These are phyloP conservation scores for Coemansia sp. DNA, from an alignment of 192 early-diverging fungal species.

Conservation along the genomic window DNA sequence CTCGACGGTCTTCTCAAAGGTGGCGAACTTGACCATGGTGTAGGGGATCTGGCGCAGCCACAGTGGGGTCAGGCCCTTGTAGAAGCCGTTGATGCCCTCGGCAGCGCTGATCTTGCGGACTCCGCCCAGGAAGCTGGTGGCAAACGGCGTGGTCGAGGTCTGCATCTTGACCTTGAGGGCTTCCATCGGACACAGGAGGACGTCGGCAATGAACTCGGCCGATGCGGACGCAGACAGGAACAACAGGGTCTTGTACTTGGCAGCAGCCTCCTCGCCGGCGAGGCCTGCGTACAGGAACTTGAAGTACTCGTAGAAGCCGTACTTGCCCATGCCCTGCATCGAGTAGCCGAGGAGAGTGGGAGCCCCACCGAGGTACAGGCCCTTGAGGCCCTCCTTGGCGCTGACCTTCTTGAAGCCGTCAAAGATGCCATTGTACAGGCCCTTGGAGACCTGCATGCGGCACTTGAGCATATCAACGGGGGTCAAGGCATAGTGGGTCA, in stretches of 20 bases:
- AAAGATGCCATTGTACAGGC: constrained; percentile 57
- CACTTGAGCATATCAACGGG: constrained; percentile 62
- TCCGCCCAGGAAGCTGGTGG: constrained; percentile 67
- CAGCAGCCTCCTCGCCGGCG: constrained; percentile 70
- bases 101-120: constrained; percentile 60
- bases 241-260: constrained; percentile 74
- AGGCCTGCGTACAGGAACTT: constrained; percentile 71
- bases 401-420: constrained; percentile 60
- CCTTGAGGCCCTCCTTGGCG: constrained; percentile 69
- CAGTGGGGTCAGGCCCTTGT: constrained; percentile 71
- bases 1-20: constrained; percentile 79
- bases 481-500: constrained; percentile 67
- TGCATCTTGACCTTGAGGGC: constrained; percentile 88
- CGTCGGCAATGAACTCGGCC: constrained; percentile 82
- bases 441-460: constrained; percentile 61
- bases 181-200: constrained; percentile 84
- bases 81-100: constrained; percentile 73
- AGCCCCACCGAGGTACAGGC: constrained; percentile 73
- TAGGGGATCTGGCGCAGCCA: constrained; percentile 86
- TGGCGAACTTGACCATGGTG: constrained; percentile 85
- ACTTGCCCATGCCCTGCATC: constrained; percentile 84
- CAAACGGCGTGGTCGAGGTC: constrained; percentile 76
- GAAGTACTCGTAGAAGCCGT: constrained; percentile 90
- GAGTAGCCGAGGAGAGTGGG: constrained; percentile 87
- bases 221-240: constrained; percentile 75